Evolutionary conservation across 768 basidiomycete genomes (phyloP), one percentile per base, ranked within the genome.

Genomic region (Asterophora lycoperdoides): DNA sequence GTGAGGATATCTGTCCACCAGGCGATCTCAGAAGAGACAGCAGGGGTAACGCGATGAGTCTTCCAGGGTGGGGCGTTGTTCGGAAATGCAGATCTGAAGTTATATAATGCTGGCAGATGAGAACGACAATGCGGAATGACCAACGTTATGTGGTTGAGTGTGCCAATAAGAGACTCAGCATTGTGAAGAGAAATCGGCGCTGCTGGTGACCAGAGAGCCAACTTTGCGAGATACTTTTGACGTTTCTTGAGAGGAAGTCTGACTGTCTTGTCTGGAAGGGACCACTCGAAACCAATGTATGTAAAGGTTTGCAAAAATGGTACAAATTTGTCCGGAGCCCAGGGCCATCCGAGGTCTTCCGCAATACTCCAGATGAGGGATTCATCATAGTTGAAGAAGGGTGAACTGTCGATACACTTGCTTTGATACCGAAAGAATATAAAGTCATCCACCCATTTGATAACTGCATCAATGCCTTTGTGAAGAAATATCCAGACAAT

Each of bases 131-230:
- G 48, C 0, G 62, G 64, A 2, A 67, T 18, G 0, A 67, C 65
- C 0, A 73, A 48, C 0, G 63, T 57, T 20, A 66, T 63, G 48
- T 74, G 72, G 10, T 68, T 64, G 0, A 74, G 54, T 0, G 68
- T 71, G 0, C 72, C 68, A 3, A 66, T 53, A 0, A 71, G 7
- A 0, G 54, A 60, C 23, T 71, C 60, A 0, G 55, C 53, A 6
- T 65, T 61, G 5, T 59, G 54, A 29, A 32, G 41, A 1, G 55
- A 41, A 15, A 62, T 54, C 1, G 43, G 48, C 0, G 19, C 14
- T 0, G 46, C 54, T 5, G 28, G 9, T 1, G 48, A 13, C 64
- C 62, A 68, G 0, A 36, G 5, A 1, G 19, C 15, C 0, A 74
- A 50, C 33, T 63, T 60, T 7, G 29, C 29, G 9, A 48, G 30